Base-by-base conservation (phyloP, 2,329 filamentous ascomycete species). In the Daldinia sp. region DNA sequence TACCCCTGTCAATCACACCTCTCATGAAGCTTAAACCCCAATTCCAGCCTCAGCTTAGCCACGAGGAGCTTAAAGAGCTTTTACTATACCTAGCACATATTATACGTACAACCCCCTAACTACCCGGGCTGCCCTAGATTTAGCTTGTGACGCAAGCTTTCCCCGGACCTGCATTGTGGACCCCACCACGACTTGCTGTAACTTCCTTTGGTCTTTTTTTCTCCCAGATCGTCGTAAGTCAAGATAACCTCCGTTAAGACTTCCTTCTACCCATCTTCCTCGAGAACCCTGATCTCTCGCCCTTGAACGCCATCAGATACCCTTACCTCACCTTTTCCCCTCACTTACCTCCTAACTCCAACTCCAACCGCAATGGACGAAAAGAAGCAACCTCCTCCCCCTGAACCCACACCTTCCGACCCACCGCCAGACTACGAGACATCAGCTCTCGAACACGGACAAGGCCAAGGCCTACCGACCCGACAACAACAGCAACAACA, bases 341-440 rank as follows among this genome's bases (percentile, higher is more conserved):
- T 37, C 30, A 20, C 9, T 30, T 9, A 10, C 20, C 23, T 23
- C 48, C 63, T 30, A 12, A 37, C 35, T 37, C 13, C 35, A 39
- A 13, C 7, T 9, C 35, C 35, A 10, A 12, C 41, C 60, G 69
- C 54, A 54, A 76, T 76, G 74, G 69, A 69, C 61, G 72, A 68
- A 64, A 72, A 74, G 59, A 71, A 69, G 42, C 58, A 66, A 42
- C 70, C 68, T 51, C 70, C 66, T 6, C 60, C 66, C 44, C 56
- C 64, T 39, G 51, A 67, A 26, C 56, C 67, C 30, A 69, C 66
- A 6, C 75, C 76, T 53, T 71, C 72, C 41, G 83, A 85, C 35
- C 79, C 83, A 20, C 83, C 84, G 35, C 83, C 85, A 3, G 80
- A 83, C 63, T 85, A 87, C 76, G 77, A 79, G 48, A 78, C 82